Conservation (phyloP, 2,329 filamentous ascomycete species). For the Colletotrichum falcatum region DNA sequence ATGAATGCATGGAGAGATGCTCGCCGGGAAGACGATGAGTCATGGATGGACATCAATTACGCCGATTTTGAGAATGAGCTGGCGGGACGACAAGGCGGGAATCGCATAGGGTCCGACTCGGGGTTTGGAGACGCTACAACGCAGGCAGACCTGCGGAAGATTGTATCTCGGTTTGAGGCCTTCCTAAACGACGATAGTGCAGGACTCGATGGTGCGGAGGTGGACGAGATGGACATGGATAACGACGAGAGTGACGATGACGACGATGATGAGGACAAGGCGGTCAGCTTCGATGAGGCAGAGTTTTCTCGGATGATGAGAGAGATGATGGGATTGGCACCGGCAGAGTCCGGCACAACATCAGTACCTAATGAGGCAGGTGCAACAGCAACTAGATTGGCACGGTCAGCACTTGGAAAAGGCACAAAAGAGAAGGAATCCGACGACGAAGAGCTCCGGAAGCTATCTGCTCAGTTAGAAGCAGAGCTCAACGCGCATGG, state of each 20-base stretch:
- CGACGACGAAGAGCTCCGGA: conserved; percentile 68
- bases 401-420: conserved; percentile 43
- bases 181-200: conserved; percentile 90
- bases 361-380: conserved; percentile 29
- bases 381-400: conserved; percentile 17
- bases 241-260: conserved; percentile 65
- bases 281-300: conserved; percentile 84
- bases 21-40: conserved; percentile 81
- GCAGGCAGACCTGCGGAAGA: conserved; percentile 85
- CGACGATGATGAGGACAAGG: conserved; percentile 77
- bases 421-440: conserved; percentile 57
- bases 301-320: conserved; percentile 91
- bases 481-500: conserved; percentile 77
- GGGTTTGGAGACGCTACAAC: conserved; percentile 75
- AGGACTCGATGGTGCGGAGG: conserved; percentile 81
- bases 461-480: conserved; percentile 77
- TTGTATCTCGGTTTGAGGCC: conserved; percentile 92
- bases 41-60: conserved; percentile 93
- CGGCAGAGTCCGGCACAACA: conserved; percentile 33
- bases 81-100: conserved; percentile 51
- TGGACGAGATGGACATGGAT: conserved; percentile 76
- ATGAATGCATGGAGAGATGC: conserved; percentile 75
- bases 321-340: conserved; percentile 83
- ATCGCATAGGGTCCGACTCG: conserved; percentile 43
- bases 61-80: conserved; percentile 89